Conservation (phyloP, 1,139 yeast genomes). For the Meyerozyma smithsonii region DNA sequence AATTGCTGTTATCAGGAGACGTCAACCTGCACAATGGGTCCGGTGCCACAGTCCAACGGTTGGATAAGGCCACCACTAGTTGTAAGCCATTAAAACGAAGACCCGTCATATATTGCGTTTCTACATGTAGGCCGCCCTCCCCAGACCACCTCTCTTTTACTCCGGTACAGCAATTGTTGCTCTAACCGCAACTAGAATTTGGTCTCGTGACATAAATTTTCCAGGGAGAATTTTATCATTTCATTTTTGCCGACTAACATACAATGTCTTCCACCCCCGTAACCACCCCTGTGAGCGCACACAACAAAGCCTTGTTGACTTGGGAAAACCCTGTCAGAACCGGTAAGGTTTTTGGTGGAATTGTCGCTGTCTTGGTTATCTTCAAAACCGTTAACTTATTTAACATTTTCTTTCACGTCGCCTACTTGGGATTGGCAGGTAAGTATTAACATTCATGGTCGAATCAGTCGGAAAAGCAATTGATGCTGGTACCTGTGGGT, state of each 20-base stretch:
- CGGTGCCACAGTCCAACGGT: not conserved
- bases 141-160: not conserved
- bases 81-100: not conserved
- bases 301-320: conserved; percentile 42
- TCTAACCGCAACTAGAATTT: not conserved
- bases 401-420: conserved; percentile 58
- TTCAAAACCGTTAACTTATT: conserved; percentile 68
- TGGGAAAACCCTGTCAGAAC: conserved; percentile 83
- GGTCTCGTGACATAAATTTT: conserved; percentile 2
- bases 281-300: conserved; percentile 6
- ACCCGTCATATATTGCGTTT: not conserved
- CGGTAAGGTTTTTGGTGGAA: conserved; percentile 70
- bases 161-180: not conserved
- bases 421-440: conserved; percentile 44
- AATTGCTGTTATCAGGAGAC: not conserved
- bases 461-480: not conserved
- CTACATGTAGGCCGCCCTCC: not conserved
- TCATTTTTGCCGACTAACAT: not conserved
- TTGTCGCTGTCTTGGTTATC: conserved; percentile 54
- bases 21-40: not conserved
- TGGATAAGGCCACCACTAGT: not conserved
- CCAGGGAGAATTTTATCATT: conserved; percentile 1
- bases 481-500: too few species aligned
- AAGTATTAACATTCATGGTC: conserved; percentile 18
- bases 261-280: conserved; percentile 10